A percentile compares a stretch with the other conserved stretches of the same genome.
Conservation (phyloP, 2,329 filamentous ascomycete genomes). For the Escovopsis sp. region DNA sequence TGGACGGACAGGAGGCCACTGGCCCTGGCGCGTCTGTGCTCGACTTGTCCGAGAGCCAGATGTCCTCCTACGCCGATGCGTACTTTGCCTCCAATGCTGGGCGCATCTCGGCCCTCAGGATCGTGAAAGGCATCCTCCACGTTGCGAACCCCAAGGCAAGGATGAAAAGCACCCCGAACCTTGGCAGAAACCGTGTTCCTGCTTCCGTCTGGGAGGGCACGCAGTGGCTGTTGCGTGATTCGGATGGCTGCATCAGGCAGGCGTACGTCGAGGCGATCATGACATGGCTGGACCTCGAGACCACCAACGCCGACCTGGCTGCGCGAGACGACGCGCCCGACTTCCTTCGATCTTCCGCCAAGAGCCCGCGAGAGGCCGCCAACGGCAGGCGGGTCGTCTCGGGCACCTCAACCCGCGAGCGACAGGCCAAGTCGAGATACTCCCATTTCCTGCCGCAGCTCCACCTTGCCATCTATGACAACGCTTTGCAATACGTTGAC, state of each 20-base stretch:
- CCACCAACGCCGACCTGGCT: conserved; percentile 48
- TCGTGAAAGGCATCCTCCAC: conserved; percentile 68
- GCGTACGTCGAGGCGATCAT: conserved; percentile 74
- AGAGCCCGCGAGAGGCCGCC: conserved; percentile 25
- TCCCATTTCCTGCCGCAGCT: conserved; percentile 70
- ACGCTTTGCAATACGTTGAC: conserved; percentile 57
- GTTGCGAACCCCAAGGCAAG: conserved; percentile 60
- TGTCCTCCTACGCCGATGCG: conserved; percentile 29
- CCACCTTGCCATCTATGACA: conserved; percentile 82
- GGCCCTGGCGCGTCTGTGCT: conserved; percentile 17
- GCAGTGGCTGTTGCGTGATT: conserved; percentile 77
- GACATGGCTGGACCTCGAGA: conserved; percentile 76
- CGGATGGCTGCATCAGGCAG: conserved; percentile 61
- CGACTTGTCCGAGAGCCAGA: conserved; percentile 28
- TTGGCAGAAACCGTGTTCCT: conserved; percentile 61
- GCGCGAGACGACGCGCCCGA: conserved; percentile 41
- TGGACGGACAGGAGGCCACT: conserved; percentile 20
- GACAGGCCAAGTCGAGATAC: conserved; percentile 31
- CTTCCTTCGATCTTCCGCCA: conserved; percentile 28
- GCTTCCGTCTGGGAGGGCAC: conserved; percentile 91
- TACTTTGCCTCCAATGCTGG: conserved; percentile 39
- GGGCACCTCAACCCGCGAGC: conserved; percentile 48
- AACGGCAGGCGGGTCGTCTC: conserved; percentile 52
- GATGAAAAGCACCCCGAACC: conserved; percentile 41
- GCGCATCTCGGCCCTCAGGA: conserved; percentile 53